Conservation (phyloP, 2,329 filamentous ascomycete genomes). For the Fusarium sulawesiense region DNA sequence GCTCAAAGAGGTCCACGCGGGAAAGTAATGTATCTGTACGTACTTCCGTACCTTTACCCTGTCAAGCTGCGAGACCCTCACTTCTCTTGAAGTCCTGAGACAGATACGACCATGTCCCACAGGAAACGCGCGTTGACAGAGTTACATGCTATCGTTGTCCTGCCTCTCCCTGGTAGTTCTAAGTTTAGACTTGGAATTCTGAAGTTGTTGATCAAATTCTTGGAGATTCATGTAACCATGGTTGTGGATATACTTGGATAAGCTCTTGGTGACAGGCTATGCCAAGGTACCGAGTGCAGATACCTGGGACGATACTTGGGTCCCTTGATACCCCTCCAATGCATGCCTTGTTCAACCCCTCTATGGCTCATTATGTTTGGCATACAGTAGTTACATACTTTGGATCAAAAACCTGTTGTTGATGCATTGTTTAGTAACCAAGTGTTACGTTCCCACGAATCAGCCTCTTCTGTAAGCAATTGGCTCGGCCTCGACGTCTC, state of each 20-base stretch:
- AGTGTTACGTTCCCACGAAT: constrained; percentile 27
- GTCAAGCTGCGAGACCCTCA: constrained; percentile 4
- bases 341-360: constrained; percentile 2
- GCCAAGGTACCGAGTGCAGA: constrained; percentile 8
- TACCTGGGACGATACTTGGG: constrained; percentile 10
- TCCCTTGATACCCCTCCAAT: constrained; percentile 22
- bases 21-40: constrained; percentile 10
- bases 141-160: constrained; percentile 9
- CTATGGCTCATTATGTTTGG: constrained; percentile 1
- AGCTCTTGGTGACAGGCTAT: constrained; percentile 8
- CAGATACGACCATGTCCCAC: constrained; percentile 25
- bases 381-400: constrained; percentile 3
- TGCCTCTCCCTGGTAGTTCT: constrained; percentile 1
- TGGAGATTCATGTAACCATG: neutral
- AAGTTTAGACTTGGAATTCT: constrained; percentile 15
- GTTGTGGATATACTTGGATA: constrained; percentile 14
- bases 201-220: constrained; percentile 19
- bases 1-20: constrained; percentile 7
- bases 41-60: neutral
- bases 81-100: constrained; percentile 10
- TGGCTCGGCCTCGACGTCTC: constrained; percentile 28
- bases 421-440: constrained; percentile 12
- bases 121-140: constrained; percentile 31
- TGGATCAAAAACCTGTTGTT: constrained; percentile 35
- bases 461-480: constrained; percentile 28